phyloP scores from a whole-genome alignment of 352 stramenopile species.

The Blastocystis sp. region DNA sequence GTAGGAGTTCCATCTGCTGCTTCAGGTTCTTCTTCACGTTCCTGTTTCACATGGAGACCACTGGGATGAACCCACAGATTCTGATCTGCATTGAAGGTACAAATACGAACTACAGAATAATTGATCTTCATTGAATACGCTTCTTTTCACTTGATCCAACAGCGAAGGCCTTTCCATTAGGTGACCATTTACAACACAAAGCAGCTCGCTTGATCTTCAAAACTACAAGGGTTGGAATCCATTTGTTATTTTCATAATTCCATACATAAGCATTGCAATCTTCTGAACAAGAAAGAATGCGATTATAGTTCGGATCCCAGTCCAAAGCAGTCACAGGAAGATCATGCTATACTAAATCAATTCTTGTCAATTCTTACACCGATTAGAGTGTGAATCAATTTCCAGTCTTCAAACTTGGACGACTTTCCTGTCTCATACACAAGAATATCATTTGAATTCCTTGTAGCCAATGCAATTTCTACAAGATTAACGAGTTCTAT shows the following conservation, averaged over 20 bases:
- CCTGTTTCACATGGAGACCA: constrained; percentile 25
- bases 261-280: constrained; percentile 60
- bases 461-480: constrained; percentile 25
- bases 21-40: constrained; percentile 31
- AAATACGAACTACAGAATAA: constrained; percentile 51
- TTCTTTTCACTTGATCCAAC: constrained; percentile 53
- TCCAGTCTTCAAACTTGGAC: constrained; percentile 50
- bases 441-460: constrained; percentile 34
- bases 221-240: constrained; percentile 29
- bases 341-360: constrained; percentile 23
- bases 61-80: constrained; percentile 52
- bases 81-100: constrained; percentile 49
- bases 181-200: constrained; percentile 58
- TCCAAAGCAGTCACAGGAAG: constrained; percentile 32
- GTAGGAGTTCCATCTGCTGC: background rate
- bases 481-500: background rate
- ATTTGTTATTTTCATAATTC: constrained; percentile 58
- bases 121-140: background rate
- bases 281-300: constrained; percentile 53
- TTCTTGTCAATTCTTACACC: background rate
- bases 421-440: constrained; percentile 3
- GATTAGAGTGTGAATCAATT: constrained; percentile 21
- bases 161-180: constrained; percentile 37
- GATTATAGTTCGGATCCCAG: constrained; percentile 46
- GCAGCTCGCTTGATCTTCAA: constrained; percentile 56